Conservation (phyloP, 148 eudicot species). For the Nepenthes gracilis region DNA sequence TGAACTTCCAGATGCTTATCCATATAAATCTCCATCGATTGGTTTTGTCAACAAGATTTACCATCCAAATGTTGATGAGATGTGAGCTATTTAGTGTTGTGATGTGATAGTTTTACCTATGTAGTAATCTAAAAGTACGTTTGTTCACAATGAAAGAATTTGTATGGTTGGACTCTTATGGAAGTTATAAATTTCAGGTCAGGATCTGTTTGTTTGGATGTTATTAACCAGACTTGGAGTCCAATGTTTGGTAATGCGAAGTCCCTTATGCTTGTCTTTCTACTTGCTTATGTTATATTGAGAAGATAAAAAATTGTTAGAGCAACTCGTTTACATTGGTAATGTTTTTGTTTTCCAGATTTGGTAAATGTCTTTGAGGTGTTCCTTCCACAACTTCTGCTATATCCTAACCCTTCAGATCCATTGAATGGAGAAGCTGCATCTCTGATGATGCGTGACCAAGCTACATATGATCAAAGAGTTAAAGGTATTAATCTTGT, state of each 20-base stretch:
- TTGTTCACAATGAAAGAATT: background rate
- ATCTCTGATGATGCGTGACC: constrained; percentile 59
- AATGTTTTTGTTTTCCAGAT: constrained; percentile 24
- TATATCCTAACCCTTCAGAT: constrained; percentile 72
- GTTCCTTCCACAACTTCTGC: constrained; percentile 65
- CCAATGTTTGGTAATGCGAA: constrained; percentile 68
- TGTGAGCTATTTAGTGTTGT: constrained; percentile 31
- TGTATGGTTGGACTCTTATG: background rate
- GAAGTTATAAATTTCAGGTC: constrained; percentile 39
- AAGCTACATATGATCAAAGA: constrained; percentile 53
- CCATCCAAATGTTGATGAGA: constrained; percentile 89
- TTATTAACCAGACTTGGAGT: constrained; percentile 91
- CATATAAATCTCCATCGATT: constrained; percentile 84
- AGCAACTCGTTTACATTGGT: background rate
- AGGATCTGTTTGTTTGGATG: constrained; percentile 90
- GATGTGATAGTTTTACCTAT: background rate
- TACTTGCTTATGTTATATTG: no score
- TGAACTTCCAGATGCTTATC: constrained; percentile 83
- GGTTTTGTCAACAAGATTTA: constrained; percentile 71
- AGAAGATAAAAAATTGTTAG: no score
- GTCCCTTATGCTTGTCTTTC: constrained; percentile 1
- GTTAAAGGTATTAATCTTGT: constrained; percentile 41
- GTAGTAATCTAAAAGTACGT: no score
- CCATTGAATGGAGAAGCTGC: constrained; percentile 80
- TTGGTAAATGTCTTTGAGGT: constrained; percentile 64